phyloP scores from a whole-genome alignment of 257 asterid species.

The Capsicum rhomboideum region DNA sequence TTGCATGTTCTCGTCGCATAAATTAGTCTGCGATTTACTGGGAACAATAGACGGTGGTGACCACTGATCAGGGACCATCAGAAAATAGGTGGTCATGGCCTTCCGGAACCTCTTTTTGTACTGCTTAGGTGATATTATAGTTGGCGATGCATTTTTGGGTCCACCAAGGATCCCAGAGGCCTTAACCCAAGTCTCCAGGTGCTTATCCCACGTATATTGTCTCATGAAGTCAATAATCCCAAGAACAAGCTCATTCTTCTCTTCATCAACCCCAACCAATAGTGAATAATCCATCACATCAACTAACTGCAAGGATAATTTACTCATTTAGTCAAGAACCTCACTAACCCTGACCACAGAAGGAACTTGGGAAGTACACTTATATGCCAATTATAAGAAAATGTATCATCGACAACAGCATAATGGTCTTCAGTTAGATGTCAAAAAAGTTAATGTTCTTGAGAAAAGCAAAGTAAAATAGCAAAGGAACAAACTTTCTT shows the following conservation, averaged over 20 bases:
- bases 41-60: conserved; percentile 51
- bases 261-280: conserved; percentile 85
- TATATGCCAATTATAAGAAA: neutral
- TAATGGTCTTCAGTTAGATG: neutral
- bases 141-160: conserved; percentile 68
- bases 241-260: conserved; percentile 85
- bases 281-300: conserved; percentile 96
- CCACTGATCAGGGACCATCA: conserved; percentile 98
- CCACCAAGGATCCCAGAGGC: conserved; percentile 96
- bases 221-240: conserved; percentile 98
- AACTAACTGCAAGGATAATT: conserved; percentile 44
- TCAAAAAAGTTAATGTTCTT: neutral
- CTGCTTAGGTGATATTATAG: conserved; percentile 87
- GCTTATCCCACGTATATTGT: conserved; percentile 98
- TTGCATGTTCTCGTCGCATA: conserved; percentile 42
- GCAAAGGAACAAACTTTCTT: neutral
- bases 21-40: conserved; percentile 56
- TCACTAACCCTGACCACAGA: neutral
- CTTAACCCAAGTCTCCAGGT: conserved; percentile 94
- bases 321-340: neutral
- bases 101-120: conserved; percentile 92
- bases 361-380: neutral
- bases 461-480: neutral
- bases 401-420: neutral
- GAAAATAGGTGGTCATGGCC: conserved; percentile 88